phyloP scores from a whole-genome alignment of 176 grass and related monocot genomes.

The Hyparrhenia diplandra region DNA sequence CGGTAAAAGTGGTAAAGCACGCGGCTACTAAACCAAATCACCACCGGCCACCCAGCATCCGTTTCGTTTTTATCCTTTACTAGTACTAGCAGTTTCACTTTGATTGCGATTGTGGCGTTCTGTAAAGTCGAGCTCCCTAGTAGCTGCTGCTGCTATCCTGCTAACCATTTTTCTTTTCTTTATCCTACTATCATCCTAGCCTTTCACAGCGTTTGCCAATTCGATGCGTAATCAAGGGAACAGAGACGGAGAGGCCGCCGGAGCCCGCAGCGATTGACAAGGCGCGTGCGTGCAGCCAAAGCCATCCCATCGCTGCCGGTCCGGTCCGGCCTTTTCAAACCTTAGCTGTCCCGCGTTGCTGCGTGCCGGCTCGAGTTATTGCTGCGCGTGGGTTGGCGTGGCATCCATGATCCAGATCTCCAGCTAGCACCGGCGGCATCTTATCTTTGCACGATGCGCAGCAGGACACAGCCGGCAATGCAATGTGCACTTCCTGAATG shows the following conservation, averaged over 20 bases:
- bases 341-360: constrained; percentile 25
- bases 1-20: constrained; percentile 35
- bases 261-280: not conserved
- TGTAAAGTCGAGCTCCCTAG: not conserved
- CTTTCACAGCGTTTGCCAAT: not conserved
- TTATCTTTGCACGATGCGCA: not conserved
- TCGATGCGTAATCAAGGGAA: not conserved
- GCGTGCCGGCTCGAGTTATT: constrained; percentile 27
- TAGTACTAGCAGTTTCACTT: not conserved
- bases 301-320: constrained; percentile 30
- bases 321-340: not conserved
- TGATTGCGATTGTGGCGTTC: not conserved
- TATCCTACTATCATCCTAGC: constrained; percentile 6
- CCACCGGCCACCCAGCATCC: not conserved
- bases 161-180: constrained; percentile 11
- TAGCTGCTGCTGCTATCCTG: not conserved
- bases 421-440: constrained; percentile 19
- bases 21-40: constrained; percentile 4
- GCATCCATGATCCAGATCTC: constrained; percentile 28
- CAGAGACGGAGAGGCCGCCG: not conserved
- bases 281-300: constrained; percentile 27
- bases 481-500: not conserved
- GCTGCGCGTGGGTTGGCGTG: not conserved
- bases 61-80: not conserved
- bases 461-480: not conserved